Base-by-base conservation (phyloP, 1,139 yeast genomes). In the Kazachstania sp. region DNA sequence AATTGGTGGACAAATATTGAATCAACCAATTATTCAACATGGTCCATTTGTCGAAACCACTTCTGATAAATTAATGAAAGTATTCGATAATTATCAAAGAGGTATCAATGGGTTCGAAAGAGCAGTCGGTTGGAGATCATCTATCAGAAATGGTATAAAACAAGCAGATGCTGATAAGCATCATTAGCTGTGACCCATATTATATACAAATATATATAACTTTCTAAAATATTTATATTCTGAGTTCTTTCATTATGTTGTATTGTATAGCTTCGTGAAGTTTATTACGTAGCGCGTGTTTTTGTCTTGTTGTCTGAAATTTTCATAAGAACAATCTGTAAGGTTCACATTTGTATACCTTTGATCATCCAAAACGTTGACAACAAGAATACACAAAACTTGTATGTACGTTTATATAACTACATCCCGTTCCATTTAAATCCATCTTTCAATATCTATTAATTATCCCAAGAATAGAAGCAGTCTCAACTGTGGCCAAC, bases 1-100 rank as follows among this genome's bases (percentile, higher is more conserved):
- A 29, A 71, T 87, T 52, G 95, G 90, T 34, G 97, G 96, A 44
- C 70, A 86, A 64, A 76, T 78, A 37, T 71, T 87, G 51, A 77
- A 86, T 57, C 96, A 88, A 68, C 77, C 79, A 18, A 74, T 85
- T 46, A 85, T 86, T 35, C 95, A 88, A 64, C 85, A 87, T 61
- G 97, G 97, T 11, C 96, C 96, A 18, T 52, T 50, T 36, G 55
- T 54, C 15, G 92, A 86, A 51, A 77, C 82, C 9, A 69, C 82
- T 18, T 71, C 72, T 49, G 80, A 76, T 45, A 77, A 77, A 56
- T 81, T 86, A 51, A 74, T 76, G 55, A 69, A 82, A 59, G 94
- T 87, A 0, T 80, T 84, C 59, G 60, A 69, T 63, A 92, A 84
- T 63, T 87, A 83, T 64, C 86, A 82, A 62, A 64, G 68, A 48